A percentile compares a stretch with the other conserved stretches of the same genome.
These are phyloP conservation scores for Tolypocladium guangdongense DNA, from an alignment of 2,329 filamentous ascomycete species.

Conservation along the genomic window DNA sequence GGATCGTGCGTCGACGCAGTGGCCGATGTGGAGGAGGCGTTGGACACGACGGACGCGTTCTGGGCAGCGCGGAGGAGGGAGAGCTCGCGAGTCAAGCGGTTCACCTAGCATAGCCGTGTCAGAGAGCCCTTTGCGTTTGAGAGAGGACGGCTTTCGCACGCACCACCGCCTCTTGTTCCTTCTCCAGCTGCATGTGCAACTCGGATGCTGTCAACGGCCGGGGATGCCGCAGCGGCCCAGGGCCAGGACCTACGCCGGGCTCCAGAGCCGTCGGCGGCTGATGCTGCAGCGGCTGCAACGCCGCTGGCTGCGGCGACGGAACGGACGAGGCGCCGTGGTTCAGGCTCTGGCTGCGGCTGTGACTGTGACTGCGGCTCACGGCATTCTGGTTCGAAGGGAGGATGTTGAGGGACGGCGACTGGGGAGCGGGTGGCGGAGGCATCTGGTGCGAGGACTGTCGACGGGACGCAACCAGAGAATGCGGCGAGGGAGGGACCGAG, in stretches of 20 bases:
- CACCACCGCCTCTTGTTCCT: slow-evolving; percentile 91
- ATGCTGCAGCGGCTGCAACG: slow-evolving; percentile 14
- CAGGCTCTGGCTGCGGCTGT: slow-evolving; percentile 6
- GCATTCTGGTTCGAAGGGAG: slow-evolving; percentile 44
- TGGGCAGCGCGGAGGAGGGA: slow-evolving; percentile 65
- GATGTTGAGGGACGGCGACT: slow-evolving; percentile 40
- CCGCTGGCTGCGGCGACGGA: slow-evolving; percentile 11
- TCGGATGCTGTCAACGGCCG: slow-evolving; percentile 81
- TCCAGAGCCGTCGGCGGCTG: slow-evolving; percentile 21
- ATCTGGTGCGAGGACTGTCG: slow-evolving; percentile 34
- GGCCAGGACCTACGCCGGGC: slow-evolving; percentile 40
- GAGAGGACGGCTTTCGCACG: slow-evolving; percentile 15
- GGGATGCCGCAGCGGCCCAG: slow-evolving; percentile 74
- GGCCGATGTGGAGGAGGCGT: slow-evolving; percentile 50
- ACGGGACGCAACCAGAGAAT: slow-evolving; percentile 28
- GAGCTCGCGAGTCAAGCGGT: slow-evolving; percentile 83
- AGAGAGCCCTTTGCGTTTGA: not conserved
- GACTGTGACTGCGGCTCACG: slow-evolving; percentile 23
- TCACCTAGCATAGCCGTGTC: slow-evolving; percentile 48
- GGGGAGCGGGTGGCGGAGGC: slow-evolving; percentile 25
- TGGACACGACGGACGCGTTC: slow-evolving; percentile 55
- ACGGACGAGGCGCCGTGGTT: slow-evolving; percentile 17
- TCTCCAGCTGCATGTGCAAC: slow-evolving; percentile 80
- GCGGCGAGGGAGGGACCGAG: slow-evolving; percentile 40
- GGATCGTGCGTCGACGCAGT: slow-evolving; percentile 39